Conservation (phyloP, 148 eudicot genomes). For the Fagopyrum homotropicum region DNA sequence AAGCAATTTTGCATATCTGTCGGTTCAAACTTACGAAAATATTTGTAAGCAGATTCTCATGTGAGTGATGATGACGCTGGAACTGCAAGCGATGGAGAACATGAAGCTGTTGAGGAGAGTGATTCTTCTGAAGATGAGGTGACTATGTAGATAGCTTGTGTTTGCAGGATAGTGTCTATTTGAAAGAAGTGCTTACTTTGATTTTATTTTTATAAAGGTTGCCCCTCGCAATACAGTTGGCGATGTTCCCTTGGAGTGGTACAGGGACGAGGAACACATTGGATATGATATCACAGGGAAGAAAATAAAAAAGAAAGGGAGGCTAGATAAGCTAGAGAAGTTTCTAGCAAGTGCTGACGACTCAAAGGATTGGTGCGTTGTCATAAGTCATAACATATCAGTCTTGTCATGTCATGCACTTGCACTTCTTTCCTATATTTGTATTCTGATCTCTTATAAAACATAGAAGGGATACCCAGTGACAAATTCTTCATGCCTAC, state of each 20-base stretch:
- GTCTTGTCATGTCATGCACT: not conserved
- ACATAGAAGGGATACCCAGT: not conserved
- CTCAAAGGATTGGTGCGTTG: slow-evolving; percentile 62
- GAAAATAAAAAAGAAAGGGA: slow-evolving; percentile 87
- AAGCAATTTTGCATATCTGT: not conserved
- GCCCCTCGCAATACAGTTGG: slow-evolving; percentile 91
- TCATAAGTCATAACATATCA: not conserved
- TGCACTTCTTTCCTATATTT: not conserved
- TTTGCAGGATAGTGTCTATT: not conserved
- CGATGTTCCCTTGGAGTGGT: slow-evolving; percentile 85
- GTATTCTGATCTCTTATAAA: not conserved
- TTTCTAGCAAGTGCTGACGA: slow-evolving; percentile 75
- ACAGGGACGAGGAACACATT: slow-evolving; percentile 91
- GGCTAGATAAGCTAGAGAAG: slow-evolving; percentile 50
- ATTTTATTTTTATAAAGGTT: slow-evolving; percentile 37
- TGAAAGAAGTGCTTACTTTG: slow-evolving; percentile 6
- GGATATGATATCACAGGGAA: slow-evolving; percentile 81
- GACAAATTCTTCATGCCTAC: not conserved
- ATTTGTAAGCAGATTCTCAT: slow-evolving; percentile 19
- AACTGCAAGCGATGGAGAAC: slow-evolving; percentile 35
- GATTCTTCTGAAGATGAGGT: slow-evolving; percentile 99
- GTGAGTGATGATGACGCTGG: slow-evolving; percentile 21
- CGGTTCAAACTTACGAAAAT: not conserved
- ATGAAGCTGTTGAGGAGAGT: slow-evolving; percentile 68
- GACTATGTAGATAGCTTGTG: not conserved